Evolutionary conservation across 2,329 filamentous ascomycete species (phyloP), one percentile per base, ranked within the genome.

Genomic region (Ceratocystis papillata): DNA sequence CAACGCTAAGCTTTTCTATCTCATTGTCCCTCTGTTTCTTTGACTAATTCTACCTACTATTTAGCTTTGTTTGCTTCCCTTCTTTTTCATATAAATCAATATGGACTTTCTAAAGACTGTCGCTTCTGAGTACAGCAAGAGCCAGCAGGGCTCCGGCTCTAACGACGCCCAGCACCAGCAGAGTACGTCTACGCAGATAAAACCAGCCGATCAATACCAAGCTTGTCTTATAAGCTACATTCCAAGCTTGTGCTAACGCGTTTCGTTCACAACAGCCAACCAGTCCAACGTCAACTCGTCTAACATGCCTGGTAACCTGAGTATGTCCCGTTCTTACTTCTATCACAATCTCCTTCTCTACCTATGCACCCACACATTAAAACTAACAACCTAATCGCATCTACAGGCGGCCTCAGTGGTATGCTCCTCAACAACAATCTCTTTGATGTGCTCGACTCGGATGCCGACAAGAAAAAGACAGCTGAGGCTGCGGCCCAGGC

Each of bases 381-480:
- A 45, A 67, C 66, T 50, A 65, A 55, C 55, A 67, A 12, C n/a
- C 10, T 2, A 2, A 17, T 59, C n/a, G 17, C 10, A 12, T 41
- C 53, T 5, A 48, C 57, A 67, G 63, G 57, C 63, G 65, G 66
- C 44, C 64, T 66, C 30, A 50, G 60, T 30, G 61, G 64, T 45
- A 63, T 61, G 68, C 70, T 73, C 70, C 12, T 64, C 62, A 65
- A 63, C 50, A 64, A 53, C 25, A 69, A 67, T 63, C 57, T 69
- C 53, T 53, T 69, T 37, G 62, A 64, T 55, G 25, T 69, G 44
- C 66, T 69, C 66, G 74, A 78, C 68, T 77, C 79, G 69, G 76
- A 80, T 70, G 77, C 81, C 66, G 79, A 82, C 71, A 74, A 81
- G 68, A 73, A 74, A 45, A 75, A 76, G 22, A 79, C 80, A 5